Conservation (phyloP, 371 early-diverging fungal species). For the Mortierella sp. region DNA sequence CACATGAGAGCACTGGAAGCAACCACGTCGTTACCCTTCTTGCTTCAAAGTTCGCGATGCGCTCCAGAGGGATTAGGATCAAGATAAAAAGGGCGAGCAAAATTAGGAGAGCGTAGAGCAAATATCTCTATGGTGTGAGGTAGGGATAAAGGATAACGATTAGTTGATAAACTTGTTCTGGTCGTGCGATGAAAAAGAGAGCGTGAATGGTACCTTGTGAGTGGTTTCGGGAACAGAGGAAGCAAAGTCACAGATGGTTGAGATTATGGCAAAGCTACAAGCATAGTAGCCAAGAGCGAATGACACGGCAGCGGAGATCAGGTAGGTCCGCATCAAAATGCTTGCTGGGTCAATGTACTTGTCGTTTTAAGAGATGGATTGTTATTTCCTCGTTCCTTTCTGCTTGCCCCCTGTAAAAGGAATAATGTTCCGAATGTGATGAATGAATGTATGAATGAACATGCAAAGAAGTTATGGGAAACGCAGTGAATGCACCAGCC, state of each 20-base stretch:
- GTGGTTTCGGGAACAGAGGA: slow-evolving; percentile 61
- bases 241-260: slow-evolving; percentile 56
- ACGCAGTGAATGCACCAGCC: not conserved
- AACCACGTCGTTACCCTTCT: slow-evolving; percentile 41
- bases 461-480: not conserved
- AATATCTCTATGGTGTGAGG: slow-evolving; percentile 30
- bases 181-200: not conserved
- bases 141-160: not conserved
- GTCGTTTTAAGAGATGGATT: not conserved
- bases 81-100: slow-evolving; percentile 56
- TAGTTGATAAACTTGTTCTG: not conserved
- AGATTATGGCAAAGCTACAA: slow-evolving; percentile 60
- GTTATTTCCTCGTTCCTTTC: not conserved
- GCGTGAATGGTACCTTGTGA: slow-evolving; percentile 54
- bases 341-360: not conserved
- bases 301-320: slow-evolving; percentile 57
- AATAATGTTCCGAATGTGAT: not conserved
- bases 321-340: slow-evolving; percentile 57
- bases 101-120: slow-evolving; percentile 56
- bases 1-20: not conserved
- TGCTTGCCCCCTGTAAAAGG: not conserved
- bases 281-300: slow-evolving; percentile 63
- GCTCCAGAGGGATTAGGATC: slow-evolving; percentile 60
- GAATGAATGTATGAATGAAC: not conserved
- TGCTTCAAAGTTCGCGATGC: slow-evolving; percentile 60